Conservation (phyloP, 805 yeast genomes). For the Starmerella apicola region DNA sequence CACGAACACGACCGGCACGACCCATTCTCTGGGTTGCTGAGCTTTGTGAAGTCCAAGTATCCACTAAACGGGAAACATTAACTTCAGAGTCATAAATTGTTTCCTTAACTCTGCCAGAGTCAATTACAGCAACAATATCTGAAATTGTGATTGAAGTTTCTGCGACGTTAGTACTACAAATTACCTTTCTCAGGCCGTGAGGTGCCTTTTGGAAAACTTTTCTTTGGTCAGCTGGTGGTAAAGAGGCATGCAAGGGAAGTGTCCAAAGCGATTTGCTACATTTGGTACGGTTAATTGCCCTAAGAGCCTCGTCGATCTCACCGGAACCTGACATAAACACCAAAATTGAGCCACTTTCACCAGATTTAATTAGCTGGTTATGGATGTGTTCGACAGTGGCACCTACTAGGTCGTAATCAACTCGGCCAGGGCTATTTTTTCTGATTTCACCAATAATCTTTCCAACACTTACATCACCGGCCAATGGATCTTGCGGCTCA, state of each 20-base stretch:
- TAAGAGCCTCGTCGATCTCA: slow-evolving; percentile 61
- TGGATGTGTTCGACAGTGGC: slow-evolving; percentile 45
- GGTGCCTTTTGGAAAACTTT: slow-evolving; percentile 53
- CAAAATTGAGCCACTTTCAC: slow-evolving; percentile 58
- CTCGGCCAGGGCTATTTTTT: slow-evolving; percentile 25
- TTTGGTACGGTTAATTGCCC: slow-evolving; percentile 26
- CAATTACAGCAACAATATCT: slow-evolving; percentile 86
- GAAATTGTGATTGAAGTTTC: slow-evolving; percentile 95
- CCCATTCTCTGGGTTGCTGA: slow-evolving; percentile 88
- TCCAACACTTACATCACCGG: slow-evolving; percentile 17
- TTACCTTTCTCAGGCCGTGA: slow-evolving; percentile 52
- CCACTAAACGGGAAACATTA: slow-evolving; percentile 60
- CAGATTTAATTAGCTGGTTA: slow-evolving; percentile 29
- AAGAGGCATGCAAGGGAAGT: slow-evolving; percentile 80
- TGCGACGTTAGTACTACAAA: slow-evolving; percentile 86
- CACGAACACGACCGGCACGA: slow-evolving; percentile 91
- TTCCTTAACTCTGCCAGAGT: slow-evolving; percentile 73
- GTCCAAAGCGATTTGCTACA: slow-evolving; percentile 30
- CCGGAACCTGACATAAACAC: slow-evolving; percentile 83
- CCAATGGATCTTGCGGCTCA: not conserved
- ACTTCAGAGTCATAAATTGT: slow-evolving; percentile 55
- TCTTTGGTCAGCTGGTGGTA: slow-evolving; percentile 71
- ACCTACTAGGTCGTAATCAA: slow-evolving; percentile 64
- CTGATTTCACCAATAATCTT: slow-evolving; percentile 23
- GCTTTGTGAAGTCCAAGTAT: slow-evolving; percentile 80